Evolutionary conservation across 1,139 yeast genomes (phyloP).

Genomic region (Geotrichum klebahnii): DNA sequence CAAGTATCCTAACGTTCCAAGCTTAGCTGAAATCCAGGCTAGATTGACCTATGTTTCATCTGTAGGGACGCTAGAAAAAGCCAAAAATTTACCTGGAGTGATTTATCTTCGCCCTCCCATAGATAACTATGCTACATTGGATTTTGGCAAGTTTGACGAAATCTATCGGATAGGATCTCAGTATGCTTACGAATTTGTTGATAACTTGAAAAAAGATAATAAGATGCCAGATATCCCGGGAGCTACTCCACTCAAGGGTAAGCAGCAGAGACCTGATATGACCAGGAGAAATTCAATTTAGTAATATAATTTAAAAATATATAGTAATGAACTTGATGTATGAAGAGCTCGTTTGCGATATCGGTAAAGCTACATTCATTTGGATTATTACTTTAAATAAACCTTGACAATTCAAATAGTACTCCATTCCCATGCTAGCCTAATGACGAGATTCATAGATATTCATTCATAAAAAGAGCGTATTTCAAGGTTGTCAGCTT

Average conservation of each 20-base stretch:
- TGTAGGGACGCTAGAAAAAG: conserved; percentile 84
- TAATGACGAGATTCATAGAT: too few species aligned
- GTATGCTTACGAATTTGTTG: conserved; percentile 62
- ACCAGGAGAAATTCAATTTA: conserved; percentile 5
- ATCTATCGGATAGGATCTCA: conserved; percentile 78
- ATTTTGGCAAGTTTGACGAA: conserved; percentile 87
- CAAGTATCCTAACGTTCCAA: conserved; percentile 81
- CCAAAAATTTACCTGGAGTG: conserved; percentile 83
- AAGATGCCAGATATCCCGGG: conserved; percentile 66
- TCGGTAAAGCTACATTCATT: too few species aligned
- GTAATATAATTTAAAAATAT: not conserved
- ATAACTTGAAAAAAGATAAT: conserved; percentile 51
- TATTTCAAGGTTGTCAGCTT: too few species aligned
- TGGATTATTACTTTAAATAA: too few species aligned
- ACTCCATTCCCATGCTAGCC: too few species aligned
- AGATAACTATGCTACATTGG: conserved; percentile 85
- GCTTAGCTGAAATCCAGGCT: conserved; percentile 91
- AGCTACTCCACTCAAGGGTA: conserved; percentile 31
- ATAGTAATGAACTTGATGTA: not conserved
- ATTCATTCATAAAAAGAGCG: too few species aligned
- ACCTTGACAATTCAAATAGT: too few species aligned
- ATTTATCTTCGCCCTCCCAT: conserved; percentile 92
- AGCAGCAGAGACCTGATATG: conserved; percentile 21
- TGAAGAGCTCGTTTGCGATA: too few species aligned
- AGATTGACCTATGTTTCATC: conserved; percentile 92